Evolutionary conservation across 2,329 filamentous ascomycete species (phyloP).

Genomic region (Fusarium nanum): DNA sequence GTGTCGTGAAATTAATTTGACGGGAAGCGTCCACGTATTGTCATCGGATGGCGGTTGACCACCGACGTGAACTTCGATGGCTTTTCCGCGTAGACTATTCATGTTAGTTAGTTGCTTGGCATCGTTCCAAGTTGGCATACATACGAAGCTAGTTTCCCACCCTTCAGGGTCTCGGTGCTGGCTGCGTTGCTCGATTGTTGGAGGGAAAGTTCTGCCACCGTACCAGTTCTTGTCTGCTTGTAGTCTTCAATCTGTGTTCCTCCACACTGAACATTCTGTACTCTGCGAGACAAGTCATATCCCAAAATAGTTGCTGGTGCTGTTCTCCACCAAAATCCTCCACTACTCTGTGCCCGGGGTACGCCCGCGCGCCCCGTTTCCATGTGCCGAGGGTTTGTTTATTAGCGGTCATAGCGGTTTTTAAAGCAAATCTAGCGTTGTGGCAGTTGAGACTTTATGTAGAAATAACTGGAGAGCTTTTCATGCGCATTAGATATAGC

Average conservation of each 20-base stretch:
- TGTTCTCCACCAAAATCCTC: no score
- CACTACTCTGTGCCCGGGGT: no score
- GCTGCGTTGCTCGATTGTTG: not conserved
- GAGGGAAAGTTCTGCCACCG: fast-evolving
- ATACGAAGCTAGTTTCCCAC: not conserved
- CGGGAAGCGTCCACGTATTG: not conserved
- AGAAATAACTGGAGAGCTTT: not conserved
- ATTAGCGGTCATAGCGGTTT: not conserved
- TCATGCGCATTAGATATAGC: no score
- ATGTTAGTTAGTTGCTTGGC: not conserved
- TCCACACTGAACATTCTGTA: not conserved
- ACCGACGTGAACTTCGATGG: not conserved
- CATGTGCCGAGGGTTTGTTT: not conserved
- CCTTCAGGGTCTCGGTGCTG: fast-evolving
- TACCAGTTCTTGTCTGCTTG: not conserved
- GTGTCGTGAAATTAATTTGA: not conserved
- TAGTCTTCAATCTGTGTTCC: not conserved
- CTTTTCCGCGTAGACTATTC: not conserved
- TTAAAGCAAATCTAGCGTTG: not conserved
- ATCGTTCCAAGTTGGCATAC: not conserved
- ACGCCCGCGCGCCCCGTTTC: not conserved
- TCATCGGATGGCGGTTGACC: not conserved
- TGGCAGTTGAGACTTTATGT: fast-evolving
- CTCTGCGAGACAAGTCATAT: not conserved
- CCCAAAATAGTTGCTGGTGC: no score